Percentiles rank a stretch among this genome's conserved stretches.
Conservation (phyloP, 768 basidiomycete species). For the Pleurotus ostreatus region DNA sequence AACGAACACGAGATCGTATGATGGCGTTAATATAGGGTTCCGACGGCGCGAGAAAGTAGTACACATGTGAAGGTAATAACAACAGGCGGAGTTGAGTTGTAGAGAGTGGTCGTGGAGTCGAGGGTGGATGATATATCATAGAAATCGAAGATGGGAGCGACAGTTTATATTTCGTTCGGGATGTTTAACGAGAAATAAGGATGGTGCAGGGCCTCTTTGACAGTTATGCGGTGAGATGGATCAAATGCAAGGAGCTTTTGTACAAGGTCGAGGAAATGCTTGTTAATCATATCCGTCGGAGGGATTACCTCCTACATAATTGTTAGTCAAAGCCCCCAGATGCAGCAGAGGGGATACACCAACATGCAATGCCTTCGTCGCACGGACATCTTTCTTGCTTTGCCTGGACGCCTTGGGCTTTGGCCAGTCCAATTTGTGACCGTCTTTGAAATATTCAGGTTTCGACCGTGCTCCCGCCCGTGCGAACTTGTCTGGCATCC, state of each 20-base stretch:
- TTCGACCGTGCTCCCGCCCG: constrained; percentile 74
- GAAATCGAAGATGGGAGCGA: not conserved
- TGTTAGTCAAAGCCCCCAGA: constrained; percentile 7
- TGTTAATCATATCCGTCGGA: constrained; percentile 67
- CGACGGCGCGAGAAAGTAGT: constrained; percentile 4
- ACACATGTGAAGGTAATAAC: constrained; percentile 10
- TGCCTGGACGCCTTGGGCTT: constrained; percentile 83
- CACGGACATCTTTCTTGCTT: constrained; percentile 90
- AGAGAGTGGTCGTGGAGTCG: not conserved
- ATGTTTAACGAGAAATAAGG: constrained; percentile 77
- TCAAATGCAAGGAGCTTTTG: constrained; percentile 86
- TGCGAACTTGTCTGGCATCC: constrained; percentile 87
- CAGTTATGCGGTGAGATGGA: constrained; percentile 82
- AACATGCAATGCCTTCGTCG: constrained; percentile 75
- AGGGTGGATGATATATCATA: not conserved
- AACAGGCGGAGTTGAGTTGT: constrained; percentile 5
- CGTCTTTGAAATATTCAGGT: constrained; percentile 92
- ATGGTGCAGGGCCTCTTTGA: constrained; percentile 83
- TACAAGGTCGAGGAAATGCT: constrained; percentile 84
- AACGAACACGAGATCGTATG: not conserved
- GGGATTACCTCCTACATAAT: constrained; percentile 74
- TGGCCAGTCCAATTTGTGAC: constrained; percentile 86
- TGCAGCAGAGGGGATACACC: constrained; percentile 20
- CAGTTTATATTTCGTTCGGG: constrained; percentile 58
- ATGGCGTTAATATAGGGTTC: constrained; percentile 4